phyloP scores from a whole-genome alignment of 176 grass and related monocot species.

The Ampelocalamus luodianensis region DNA sequence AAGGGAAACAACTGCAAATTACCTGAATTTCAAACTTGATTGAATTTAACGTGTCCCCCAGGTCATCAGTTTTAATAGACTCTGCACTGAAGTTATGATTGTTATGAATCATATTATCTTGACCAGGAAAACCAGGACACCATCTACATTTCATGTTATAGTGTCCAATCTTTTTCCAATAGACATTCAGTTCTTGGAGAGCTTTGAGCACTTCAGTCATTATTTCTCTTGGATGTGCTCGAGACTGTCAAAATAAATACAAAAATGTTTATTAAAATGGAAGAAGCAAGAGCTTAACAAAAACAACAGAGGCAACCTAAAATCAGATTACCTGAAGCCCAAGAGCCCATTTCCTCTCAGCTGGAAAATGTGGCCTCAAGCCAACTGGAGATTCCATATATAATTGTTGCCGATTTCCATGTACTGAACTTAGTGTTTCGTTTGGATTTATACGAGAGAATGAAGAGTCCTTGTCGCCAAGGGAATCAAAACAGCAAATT shows the following conservation, averaged over 20 bases:
- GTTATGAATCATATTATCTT: constrained; percentile 56
- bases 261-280: constrained; percentile 13
- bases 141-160: constrained; percentile 96
- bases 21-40: constrained; percentile 96
- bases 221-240: constrained; percentile 79
- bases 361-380: constrained; percentile 63
- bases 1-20: constrained; percentile 28
- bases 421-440: constrained; percentile 55
- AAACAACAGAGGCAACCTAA: background rate
- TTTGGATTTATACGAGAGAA: constrained; percentile 52
- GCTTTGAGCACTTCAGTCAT: constrained; percentile 84
- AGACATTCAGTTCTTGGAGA: constrained; percentile 77
- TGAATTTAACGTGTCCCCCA: constrained; percentile 42
- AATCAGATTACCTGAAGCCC: constrained; percentile 72
- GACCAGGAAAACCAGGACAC: constrained; percentile 54
- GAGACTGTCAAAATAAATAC: constrained; percentile 57
- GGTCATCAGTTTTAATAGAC: constrained; percentile 58
- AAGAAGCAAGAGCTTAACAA: constrained; percentile 1
- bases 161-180: constrained; percentile 89
- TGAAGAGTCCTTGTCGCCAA: constrained; percentile 53
- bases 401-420: constrained; percentile 51
- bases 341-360: constrained; percentile 88
- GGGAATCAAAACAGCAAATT: constrained; percentile 38
- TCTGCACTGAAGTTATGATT: constrained; percentile 61
- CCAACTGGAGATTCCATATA: constrained; percentile 72